Conservation (phyloP, 768 basidiomycete species). For the Hygrophorus pudorinus region DNA sequence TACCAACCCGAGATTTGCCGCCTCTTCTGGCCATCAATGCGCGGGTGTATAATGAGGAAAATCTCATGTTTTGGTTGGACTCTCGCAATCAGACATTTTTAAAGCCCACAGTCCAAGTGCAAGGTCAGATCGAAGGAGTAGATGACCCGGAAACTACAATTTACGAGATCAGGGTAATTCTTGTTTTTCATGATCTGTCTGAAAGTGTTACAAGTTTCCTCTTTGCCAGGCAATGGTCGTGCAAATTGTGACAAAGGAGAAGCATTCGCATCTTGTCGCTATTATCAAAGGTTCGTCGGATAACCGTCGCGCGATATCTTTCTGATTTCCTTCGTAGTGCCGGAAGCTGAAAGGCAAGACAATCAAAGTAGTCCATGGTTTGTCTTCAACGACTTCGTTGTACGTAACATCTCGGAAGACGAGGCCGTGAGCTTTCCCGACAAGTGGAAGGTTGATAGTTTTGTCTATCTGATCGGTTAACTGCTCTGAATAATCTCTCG, state of each 20-base stretch:
- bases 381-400: constrained; percentile 94
- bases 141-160: constrained; percentile 45
- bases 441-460: constrained; percentile 81
- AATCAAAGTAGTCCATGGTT: constrained; percentile 62
- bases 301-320: background rate
- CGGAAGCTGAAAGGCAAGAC: constrained; percentile 43
- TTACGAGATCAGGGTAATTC: constrained; percentile 63
- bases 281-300: constrained; percentile 62
- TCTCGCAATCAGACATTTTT: constrained; percentile 48
- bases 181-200: background rate
- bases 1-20: constrained; percentile 59
- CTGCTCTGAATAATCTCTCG: constrained; percentile 1
- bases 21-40: constrained; percentile 84
- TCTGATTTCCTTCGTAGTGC: constrained; percentile 35
- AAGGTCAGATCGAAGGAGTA: constrained; percentile 48
- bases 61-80: constrained; percentile 69
- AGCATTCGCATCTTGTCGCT: constrained; percentile 77
- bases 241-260: constrained; percentile 64
- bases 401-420: constrained; percentile 71
- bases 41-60: constrained; percentile 68
- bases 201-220: background rate
- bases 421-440: constrained; percentile 83
- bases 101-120: constrained; percentile 41
- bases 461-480: background rate
- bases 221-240: constrained; percentile 61